Evolutionary conservation across 805 yeast species (phyloP).

Genomic region (Candida corydali): DNA sequence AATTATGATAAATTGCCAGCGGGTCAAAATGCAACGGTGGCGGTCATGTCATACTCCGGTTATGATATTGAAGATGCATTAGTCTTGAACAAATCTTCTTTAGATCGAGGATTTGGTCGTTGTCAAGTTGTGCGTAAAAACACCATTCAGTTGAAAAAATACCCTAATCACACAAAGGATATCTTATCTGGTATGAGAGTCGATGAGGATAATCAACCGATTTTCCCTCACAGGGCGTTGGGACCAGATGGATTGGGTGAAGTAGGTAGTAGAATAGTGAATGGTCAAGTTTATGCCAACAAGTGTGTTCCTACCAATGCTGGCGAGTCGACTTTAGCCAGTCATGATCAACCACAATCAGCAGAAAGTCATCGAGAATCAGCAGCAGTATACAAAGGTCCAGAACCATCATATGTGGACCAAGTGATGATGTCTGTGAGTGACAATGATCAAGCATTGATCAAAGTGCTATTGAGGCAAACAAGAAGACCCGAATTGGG

Average conservation of each 20-base stretch:
- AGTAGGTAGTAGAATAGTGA: conserved; percentile 85
- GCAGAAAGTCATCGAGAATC: conserved; percentile 77
- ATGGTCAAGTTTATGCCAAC: conserved; percentile 92
- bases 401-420: conserved; percentile 92
- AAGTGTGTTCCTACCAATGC: conserved; percentile 89
- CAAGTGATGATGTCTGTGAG: conserved; percentile 97
- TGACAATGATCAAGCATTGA: conserved; percentile 90
- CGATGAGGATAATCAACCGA: conserved; percentile 74
- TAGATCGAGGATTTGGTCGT: conserved; percentile 96
- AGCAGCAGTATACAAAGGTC: conserved; percentile 88
- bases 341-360: conserved; percentile 25
- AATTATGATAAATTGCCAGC: conserved; percentile 97
- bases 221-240: conserved; percentile 78
- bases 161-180: conserved; percentile 92
- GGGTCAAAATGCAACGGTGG: conserved; percentile 98
- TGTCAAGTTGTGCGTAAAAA: conserved; percentile 94
- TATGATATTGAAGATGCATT: conserved; percentile 99
- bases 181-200: conserved; percentile 88
- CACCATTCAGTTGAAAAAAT: conserved; percentile 83
- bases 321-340: conserved; percentile 55
- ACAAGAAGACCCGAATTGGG: conserved; percentile 97
- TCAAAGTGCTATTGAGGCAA: conserved; percentile 88
- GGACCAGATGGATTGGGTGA: conserved; percentile 97
- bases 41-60: conserved; percentile 98
- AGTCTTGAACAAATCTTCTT: conserved; percentile 86